These are phyloP conservation scores for Notholithocarpus densiflorus DNA, from an alignment of 306 rosid genomes.

Conservation along the genomic window DNA sequence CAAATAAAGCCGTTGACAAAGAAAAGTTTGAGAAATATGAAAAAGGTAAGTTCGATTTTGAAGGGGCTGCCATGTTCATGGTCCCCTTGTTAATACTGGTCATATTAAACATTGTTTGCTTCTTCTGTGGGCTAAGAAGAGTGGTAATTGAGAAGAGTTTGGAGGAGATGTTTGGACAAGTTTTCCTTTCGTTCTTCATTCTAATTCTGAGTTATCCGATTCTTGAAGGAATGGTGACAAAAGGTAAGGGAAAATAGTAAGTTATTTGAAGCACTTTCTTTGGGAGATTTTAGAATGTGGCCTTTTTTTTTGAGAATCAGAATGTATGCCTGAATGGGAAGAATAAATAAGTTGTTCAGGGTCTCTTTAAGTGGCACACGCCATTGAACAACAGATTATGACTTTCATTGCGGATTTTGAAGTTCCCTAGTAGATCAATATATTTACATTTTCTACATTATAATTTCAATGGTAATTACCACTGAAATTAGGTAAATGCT, in stretches of 20 bases:
- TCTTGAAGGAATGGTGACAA: conserved; percentile 6
- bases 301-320: no score
- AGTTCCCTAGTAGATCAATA: no score
- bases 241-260: neutral
- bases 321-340: no score
- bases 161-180: conserved; percentile 23
- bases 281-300: no score
- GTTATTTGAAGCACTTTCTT: no score
- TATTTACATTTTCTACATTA: no score
- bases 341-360: no score
- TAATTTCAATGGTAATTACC: no score
- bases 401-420: no score
- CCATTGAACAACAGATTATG: no score
- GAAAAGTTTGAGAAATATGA: conserved; percentile 44
- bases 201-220: conserved; percentile 7
- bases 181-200: neutral
- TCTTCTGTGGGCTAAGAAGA: conserved; percentile 10
- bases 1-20: conserved; percentile 46
- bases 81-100: conserved; percentile 37
- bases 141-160: conserved; percentile 3
- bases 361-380: no score
- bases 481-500: no score
- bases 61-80: conserved; percentile 50
- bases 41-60: conserved; percentile 44
- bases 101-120: conserved; percentile 25